These are phyloP conservation scores for Peronospora belbahrii DNA, from an alignment of 352 stramenopile genomes.

Conservation along the genomic window DNA sequence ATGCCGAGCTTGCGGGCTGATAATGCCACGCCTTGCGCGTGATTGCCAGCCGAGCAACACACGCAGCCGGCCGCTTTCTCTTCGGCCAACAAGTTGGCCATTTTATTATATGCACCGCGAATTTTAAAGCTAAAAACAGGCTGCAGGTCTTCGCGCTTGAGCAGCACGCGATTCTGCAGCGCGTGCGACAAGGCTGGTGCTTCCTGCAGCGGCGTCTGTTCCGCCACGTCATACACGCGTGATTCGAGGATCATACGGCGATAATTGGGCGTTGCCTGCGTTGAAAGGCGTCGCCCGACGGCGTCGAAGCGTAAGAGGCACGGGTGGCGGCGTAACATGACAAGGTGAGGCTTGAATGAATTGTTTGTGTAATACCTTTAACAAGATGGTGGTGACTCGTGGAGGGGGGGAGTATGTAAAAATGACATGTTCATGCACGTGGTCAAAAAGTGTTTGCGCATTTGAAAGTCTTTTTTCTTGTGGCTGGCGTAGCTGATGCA, in stretches of 20 bases:
- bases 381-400: no score
- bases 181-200: conserved; percentile 56
- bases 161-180: conserved; percentile 73
- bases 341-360: no score
- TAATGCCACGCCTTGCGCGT: conserved; percentile 96
- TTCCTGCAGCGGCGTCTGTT: conserved; percentile 75
- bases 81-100: conserved; percentile 81
- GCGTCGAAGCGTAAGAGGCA: conserved; percentile 1
- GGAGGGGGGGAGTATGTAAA: no score
- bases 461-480: background rate
- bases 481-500: no score
- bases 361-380: no score
- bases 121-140: conserved; percentile 99
- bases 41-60: conserved; percentile 90
- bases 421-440: no score
- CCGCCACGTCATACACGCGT: conserved; percentile 80
- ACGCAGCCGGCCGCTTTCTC: conserved; percentile 77
- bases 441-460: conserved; percentile 18
- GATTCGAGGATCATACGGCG: conserved; percentile 82
- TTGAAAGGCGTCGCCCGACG: conserved; percentile 15
- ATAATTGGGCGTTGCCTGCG: conserved; percentile 44
- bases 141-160: conserved; percentile 97
- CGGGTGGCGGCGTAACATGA: conserved; percentile 18
- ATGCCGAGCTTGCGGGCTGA: conserved; percentile 89
- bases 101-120: conserved; percentile 98